Evolutionary conservation across 192 early-diverging fungal species (phyloP), one percentile per base, ranked within the genome.

Genomic region (Coemansia sp.): DNA sequence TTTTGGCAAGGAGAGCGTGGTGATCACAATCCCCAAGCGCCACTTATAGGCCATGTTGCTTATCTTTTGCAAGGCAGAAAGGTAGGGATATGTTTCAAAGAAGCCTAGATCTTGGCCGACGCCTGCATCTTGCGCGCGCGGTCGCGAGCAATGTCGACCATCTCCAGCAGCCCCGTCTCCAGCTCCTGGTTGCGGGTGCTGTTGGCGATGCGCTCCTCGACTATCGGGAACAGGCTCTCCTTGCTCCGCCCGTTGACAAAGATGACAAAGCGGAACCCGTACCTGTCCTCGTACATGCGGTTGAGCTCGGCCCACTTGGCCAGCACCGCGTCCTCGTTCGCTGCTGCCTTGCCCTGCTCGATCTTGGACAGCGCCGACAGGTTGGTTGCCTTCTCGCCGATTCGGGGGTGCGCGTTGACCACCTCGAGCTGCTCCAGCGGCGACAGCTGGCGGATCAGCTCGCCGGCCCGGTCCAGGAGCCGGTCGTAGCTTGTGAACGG

Each of bases 391-490:
- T 64, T 78, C 31, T 83, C 86, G 46, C 92, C 92, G 51, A 95
- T 89, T 17, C 88, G 80, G 18, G 92, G 88, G 56, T 95, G 92
- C 2, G 90, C 90, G 60, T 92, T 92, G 53, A 95, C 82, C 9
- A 95, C 79, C 14, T 80, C 80, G 21, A 90, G 60, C 53, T 87
- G 80, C 60, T 90, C 86, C 26, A 76, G 58, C 0, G 76, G 44
- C 27, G 69, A 79, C 32, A 89, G 64, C 20, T 78, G 56, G 30
- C 67, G 49, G 27, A 78, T 69, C 44, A 77, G 73, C 44, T 78
- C 45, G 16, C 54, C 40, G 43, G 79, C 67, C 28, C 59, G 54
- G 42, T 85, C 80, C 48, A 94, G 80, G 6, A 94, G 75, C 37
- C 67, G 43, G 8, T 54, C 57, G 64, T 89, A 94, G 42, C 80